These are phyloP conservation scores for Phycomyces nitens DNA, from an alignment of 192 early-diverging fungal species.

Conservation along the genomic window DNA sequence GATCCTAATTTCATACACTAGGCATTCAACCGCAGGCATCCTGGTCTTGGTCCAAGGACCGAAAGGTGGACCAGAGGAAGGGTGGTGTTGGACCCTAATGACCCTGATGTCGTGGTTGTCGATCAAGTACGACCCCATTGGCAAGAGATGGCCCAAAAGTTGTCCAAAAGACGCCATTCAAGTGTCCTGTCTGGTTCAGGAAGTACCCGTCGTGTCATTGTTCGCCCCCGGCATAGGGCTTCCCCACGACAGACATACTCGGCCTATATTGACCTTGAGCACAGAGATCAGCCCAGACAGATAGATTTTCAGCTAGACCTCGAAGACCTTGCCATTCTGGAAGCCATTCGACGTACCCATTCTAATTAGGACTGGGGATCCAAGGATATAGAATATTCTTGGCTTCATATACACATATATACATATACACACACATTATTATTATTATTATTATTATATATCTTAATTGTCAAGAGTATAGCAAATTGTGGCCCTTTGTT, in stretches of 20 bases:
- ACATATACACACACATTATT: too few relatives aligned
- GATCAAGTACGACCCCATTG: constrained; percentile 22
- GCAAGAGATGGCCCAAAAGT: constrained; percentile 10
- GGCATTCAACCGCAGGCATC: too few relatives aligned
- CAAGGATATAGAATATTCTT: too few relatives aligned
- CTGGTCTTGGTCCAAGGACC: background rate
- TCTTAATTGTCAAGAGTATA: too few relatives aligned
- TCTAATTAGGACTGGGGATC: too few relatives aligned
- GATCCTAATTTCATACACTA: background rate
- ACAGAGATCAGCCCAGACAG: too few relatives aligned
- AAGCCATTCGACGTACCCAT: constrained; percentile 15
- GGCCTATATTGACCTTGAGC: constrained; percentile 10
- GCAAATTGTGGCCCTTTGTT: too few relatives aligned
- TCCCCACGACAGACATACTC: background rate
- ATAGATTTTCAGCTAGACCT: constrained; percentile 13
- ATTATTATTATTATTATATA: too few relatives aligned
- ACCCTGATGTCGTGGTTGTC: constrained; percentile 25
- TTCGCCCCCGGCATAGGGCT: background rate
- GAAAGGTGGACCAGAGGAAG: background rate
- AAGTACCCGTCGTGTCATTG: constrained; percentile 12
- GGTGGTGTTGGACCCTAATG: constrained; percentile 3
- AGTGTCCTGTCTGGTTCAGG: constrained; percentile 1
- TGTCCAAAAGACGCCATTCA: background rate
- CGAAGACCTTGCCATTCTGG: constrained; percentile 24
- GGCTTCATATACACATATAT: too few relatives aligned